These are phyloP conservation scores for Gonapodya sp. DNA, from an alignment of 192 early-diverging fungal genomes.

Conservation along the genomic window DNA sequence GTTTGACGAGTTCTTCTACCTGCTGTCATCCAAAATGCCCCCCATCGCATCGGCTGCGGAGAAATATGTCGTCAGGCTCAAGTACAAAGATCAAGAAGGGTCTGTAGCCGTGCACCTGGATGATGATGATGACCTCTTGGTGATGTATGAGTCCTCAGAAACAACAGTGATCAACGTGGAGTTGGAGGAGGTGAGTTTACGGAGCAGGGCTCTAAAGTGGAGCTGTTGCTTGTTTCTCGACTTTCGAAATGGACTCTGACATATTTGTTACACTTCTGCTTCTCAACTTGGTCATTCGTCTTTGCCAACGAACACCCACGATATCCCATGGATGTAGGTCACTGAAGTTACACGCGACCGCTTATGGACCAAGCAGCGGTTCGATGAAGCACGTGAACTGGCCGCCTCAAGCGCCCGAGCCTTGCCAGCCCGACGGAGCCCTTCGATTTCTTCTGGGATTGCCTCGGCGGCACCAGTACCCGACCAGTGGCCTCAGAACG, in stretches of 20 bases:
- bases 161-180: not conserved
- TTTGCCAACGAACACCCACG: no score
- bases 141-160: not conserved
- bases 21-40: not conserved
- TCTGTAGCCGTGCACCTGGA: not conserved
- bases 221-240: not conserved
- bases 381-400: not conserved
- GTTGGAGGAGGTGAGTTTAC: not conserved
- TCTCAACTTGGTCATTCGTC: not conserved
- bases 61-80: not conserved
- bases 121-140: not conserved
- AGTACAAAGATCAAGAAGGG: not conserved
- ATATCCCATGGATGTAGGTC: not conserved
- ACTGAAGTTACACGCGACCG: not conserved
- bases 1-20: not conserved
- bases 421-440: not conserved
- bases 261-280: not conserved
- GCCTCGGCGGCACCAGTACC: not conserved
- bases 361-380: not conserved
- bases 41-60: not conserved
- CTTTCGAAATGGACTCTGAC: not conserved
- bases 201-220: no score
- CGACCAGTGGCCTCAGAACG: not conserved
- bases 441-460: not conserved
- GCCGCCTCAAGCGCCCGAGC: not conserved